Conservation (phyloP, 768 basidiomycete genomes). For the Rhodosporidiobolus odoratus region DNA sequence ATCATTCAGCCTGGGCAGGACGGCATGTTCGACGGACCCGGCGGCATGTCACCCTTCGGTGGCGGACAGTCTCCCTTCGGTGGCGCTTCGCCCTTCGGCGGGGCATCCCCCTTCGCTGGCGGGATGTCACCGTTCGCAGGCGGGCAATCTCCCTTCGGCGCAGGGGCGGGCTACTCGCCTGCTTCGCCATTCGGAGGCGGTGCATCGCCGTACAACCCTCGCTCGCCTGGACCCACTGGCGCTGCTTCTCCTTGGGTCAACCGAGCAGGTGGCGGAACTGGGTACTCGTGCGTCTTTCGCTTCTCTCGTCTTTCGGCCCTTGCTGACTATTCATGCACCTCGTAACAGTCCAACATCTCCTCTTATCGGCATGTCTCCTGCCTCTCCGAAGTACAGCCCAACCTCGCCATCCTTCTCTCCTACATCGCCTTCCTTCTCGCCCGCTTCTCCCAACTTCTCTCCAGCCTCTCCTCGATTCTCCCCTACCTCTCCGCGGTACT, state of each 20-base stretch:
- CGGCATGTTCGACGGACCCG: slow-evolving; percentile 50
- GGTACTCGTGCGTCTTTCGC: neutral
- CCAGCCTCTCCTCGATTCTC: slow-evolving; percentile 19
- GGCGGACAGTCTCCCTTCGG: slow-evolving; percentile 18
- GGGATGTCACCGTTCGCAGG: slow-evolving; percentile 27
- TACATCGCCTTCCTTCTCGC: slow-evolving; percentile 14
- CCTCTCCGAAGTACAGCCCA: slow-evolving; percentile 24
- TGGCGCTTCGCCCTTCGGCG: slow-evolving; percentile 32
- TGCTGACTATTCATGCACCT: too few relatives aligned
- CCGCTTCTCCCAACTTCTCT: slow-evolving; percentile 47
- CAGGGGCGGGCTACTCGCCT: slow-evolving; percentile 30
- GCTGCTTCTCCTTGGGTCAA: slow-evolving; percentile 48
- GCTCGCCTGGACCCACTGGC: slow-evolving; percentile 65
- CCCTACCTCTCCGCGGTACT: slow-evolving; percentile 53
- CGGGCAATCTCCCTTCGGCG: slow-evolving; percentile 31
- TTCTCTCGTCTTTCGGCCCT: slow-evolving; percentile 19
- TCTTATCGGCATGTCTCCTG: slow-evolving; percentile 15
- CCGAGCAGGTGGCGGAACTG: slow-evolving; percentile 41
- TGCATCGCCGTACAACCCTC: slow-evolving; percentile 85
- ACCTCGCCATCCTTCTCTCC: slow-evolving; percentile 12
- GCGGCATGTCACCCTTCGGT: slow-evolving; percentile 16
- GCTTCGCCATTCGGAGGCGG: slow-evolving; percentile 16
- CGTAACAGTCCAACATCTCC: slow-evolving; percentile 22
- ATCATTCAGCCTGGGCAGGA: slow-evolving; percentile 71
- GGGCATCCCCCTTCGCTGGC: slow-evolving; percentile 19